A percentile compares a stretch with the other conserved stretches of the same genome.
These are phyloP conservation scores for Trypanosoma theileri DNA, from an alignment of 208 protist genomes.

Conservation along the genomic window DNA sequence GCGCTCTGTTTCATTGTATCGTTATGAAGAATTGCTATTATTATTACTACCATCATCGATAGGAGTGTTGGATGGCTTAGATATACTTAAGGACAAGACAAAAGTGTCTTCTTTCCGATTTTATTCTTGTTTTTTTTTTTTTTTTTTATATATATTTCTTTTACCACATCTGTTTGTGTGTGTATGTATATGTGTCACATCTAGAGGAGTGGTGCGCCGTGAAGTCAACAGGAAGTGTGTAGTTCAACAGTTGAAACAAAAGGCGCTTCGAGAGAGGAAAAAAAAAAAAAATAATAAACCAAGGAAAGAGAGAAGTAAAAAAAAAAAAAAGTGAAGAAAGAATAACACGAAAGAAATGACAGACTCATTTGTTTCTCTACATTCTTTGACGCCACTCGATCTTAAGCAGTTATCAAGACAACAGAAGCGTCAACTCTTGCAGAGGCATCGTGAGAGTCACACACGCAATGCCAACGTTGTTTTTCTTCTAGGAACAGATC, in stretches of 20 bases:
- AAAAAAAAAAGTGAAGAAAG: neutral
- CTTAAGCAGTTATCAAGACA: slow-evolving; percentile 70
- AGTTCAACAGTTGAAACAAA: neutral
- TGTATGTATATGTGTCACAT: neutral
- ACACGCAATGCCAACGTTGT: slow-evolving; percentile 66
- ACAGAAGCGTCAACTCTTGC: slow-evolving; percentile 64
- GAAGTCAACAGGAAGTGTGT: too few species aligned
- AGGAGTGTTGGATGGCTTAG: neutral
- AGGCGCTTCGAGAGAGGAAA: neutral
- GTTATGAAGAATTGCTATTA: too few species aligned
- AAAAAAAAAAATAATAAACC: neutral
- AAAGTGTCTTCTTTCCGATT: neutral
- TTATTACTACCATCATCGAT: too few species aligned
- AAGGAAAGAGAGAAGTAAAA: neutral
- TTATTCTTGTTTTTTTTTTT: too few species aligned
- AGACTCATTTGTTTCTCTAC: slow-evolving; percentile 27
- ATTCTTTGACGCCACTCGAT: slow-evolving; percentile 65
- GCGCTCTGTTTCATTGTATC: too few species aligned
- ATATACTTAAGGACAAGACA: neutral
- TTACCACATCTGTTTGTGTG: too few species aligned
- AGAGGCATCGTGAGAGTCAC: slow-evolving; percentile 44
- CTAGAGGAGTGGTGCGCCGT: too few species aligned
- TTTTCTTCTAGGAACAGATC: slow-evolving; percentile 71
- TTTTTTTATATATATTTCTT: too few species aligned
- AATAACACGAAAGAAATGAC: slow-evolving; percentile 8